Percentiles rank a stretch among this genome's conserved stretches.
Conservation (phyloP, 176 grass and related monocot genomes). For the Zoysia pacifica region DNA sequence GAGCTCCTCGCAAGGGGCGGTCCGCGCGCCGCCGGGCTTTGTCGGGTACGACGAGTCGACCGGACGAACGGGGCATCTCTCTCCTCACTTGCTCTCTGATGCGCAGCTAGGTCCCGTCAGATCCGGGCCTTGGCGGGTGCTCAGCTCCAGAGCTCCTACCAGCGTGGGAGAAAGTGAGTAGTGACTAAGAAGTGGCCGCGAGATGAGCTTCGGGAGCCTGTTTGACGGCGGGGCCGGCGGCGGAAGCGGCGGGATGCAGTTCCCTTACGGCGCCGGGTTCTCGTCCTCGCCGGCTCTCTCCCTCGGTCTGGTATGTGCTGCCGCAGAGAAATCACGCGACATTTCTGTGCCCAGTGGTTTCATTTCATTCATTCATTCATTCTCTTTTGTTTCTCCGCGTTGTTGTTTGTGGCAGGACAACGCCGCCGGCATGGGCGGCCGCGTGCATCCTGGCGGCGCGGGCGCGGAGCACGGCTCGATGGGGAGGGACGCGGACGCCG, state of each 20-base stretch:
- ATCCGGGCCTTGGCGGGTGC: constrained; percentile 25
- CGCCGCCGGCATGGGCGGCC: constrained; percentile 4
- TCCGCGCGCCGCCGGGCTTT: background rate
- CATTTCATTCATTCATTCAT: background rate
- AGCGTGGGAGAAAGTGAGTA: no score
- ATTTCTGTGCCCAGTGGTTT: background rate
- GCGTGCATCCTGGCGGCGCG: background rate
- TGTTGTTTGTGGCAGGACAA: constrained; percentile 40
- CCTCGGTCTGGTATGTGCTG: constrained; percentile 62
- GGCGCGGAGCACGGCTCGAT: background rate
- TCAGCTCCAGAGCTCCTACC: background rate
- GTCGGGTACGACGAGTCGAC: background rate
- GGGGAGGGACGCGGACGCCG: constrained; percentile 38
- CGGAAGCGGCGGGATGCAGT: constrained; percentile 51
- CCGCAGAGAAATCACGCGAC: no score
- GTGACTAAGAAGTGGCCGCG: background rate
- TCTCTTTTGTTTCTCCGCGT: no score
- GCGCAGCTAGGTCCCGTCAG: constrained; percentile 18
- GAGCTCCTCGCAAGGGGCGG: background rate
- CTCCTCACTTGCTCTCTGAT: background rate
- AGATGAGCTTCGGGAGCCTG: constrained; percentile 69
- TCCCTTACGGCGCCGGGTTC: constrained; percentile 52
- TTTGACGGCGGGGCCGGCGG: constrained; percentile 49
- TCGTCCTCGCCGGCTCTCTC: constrained; percentile 76
- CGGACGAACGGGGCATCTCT: background rate